A percentile compares a stretch with the other conserved stretches of the same genome.
Conservation (phyloP, 768 basidiomycete species). For the Pulveroboletus sp. region DNA sequence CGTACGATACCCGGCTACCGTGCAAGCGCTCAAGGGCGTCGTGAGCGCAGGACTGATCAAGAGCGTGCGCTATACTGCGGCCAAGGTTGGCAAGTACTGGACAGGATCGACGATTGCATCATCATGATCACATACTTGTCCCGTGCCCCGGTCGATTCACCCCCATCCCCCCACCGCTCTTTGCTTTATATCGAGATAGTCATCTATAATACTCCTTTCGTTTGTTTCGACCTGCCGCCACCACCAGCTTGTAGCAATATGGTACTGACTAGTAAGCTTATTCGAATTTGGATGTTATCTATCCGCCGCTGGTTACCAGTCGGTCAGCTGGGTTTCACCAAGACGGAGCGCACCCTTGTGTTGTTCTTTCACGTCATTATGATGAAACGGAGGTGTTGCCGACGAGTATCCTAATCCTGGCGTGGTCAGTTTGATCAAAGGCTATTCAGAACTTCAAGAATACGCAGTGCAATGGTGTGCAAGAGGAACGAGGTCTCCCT, state of each 20-base stretch:
- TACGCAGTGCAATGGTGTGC: too few species aligned
- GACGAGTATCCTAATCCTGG: too few species aligned
- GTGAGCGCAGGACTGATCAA: constrained; percentile 78
- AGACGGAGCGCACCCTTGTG: too few species aligned
- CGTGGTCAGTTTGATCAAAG: too few species aligned
- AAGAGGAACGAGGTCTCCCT: too few species aligned
- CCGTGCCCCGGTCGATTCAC: background rate
- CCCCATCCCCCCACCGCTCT: constrained; percentile 9
- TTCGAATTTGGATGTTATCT: constrained; percentile 18
- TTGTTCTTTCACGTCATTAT: too few species aligned
- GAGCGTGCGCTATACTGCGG: constrained; percentile 66
- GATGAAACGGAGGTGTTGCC: too few species aligned
- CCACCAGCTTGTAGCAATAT: constrained; percentile 21
- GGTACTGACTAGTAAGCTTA: constrained; percentile 7
- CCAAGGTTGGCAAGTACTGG: constrained; percentile 89
- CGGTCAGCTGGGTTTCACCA: too few species aligned
- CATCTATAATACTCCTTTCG: background rate
- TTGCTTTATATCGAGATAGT: constrained; percentile 5
- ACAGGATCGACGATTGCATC: constrained; percentile 23
- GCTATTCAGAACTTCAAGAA: too few species aligned
- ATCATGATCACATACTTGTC: background rate
- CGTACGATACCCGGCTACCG: constrained; percentile 77
- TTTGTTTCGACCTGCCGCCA: background rate
- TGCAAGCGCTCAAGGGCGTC: constrained; percentile 83
- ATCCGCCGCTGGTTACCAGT: too few species aligned